A percentile compares a stretch with the other conserved stretches of the same genome.
These are phyloP conservation scores for Dipteronia sinensis DNA, from an alignment of 345 rosid species.

Conservation along the genomic window DNA sequence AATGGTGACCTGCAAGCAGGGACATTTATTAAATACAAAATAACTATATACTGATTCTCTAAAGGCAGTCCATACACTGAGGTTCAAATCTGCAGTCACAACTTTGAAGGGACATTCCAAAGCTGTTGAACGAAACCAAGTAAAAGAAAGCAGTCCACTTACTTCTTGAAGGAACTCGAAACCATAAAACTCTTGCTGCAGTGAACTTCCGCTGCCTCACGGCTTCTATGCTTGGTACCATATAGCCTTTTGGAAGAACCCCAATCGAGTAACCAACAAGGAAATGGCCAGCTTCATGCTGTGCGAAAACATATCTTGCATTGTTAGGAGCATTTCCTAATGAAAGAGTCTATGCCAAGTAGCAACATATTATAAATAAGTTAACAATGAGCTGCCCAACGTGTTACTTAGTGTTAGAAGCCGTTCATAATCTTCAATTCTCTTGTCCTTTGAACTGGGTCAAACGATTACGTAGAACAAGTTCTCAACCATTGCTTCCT, in stretches of 20 bases:
- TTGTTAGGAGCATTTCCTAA: not conserved
- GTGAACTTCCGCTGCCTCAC: constrained; percentile 19
- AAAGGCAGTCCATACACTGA: not conserved
- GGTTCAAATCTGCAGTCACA: no score
- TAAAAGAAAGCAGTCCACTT: not conserved
- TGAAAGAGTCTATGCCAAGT: not conserved
- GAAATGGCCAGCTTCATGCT: constrained; percentile 78
- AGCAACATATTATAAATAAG: not conserved
- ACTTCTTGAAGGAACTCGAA: constrained; percentile 62
- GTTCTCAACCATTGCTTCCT: not conserved
- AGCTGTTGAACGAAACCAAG: no score
- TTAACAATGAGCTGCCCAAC: not conserved
- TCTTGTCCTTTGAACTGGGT: not conserved
- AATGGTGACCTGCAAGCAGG: constrained; percentile 20
- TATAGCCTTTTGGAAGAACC: constrained; percentile 57
- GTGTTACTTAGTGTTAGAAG: not conserved
- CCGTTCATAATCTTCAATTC: not conserved
- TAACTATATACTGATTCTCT: no score
- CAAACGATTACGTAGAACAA: not conserved
- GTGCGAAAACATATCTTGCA: not conserved
- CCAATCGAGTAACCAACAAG: constrained; percentile 62
- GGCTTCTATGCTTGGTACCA: constrained; percentile 38
- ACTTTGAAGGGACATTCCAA: not conserved
- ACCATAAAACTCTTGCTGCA: constrained; percentile 51
- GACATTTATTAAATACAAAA: not conserved